A percentile compares a stretch with the other conserved stretches of the same genome.
phyloP scores from a whole-genome alignment of 2,329 filamentous ascomycete genomes.

The Colletotrichum spaethianum region DNA sequence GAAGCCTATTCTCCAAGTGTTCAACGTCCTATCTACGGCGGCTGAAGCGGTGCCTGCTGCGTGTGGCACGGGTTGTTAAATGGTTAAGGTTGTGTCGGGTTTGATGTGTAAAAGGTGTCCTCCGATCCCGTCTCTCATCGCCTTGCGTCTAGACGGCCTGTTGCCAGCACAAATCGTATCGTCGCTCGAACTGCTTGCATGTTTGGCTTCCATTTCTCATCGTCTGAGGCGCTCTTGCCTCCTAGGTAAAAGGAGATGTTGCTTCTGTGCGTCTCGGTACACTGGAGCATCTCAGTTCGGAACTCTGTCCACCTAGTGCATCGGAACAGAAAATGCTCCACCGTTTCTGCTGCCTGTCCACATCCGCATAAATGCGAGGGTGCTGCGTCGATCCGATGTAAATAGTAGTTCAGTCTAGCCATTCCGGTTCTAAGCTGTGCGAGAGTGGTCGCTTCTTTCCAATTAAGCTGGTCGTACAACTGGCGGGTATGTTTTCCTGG shows the following conservation, averaged over 20 bases:
- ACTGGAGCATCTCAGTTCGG: neutral
- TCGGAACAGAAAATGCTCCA: conserved; percentile 9
- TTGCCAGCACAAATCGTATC: neutral
- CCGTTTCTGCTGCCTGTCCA: conserved; percentile 45
- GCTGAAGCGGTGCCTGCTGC: no score
- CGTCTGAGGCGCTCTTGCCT: neutral
- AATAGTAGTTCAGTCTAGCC: conserved; percentile 41
- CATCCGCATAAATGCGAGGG: conserved; percentile 31
- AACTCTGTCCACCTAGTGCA: neutral
- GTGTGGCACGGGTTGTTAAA: no score
- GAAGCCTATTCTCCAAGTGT: no score
- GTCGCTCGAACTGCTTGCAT: neutral
- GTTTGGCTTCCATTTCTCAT: neutral
- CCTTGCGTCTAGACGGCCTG: no score
- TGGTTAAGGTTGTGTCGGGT: no score
- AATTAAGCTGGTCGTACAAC: conserved; percentile 42
- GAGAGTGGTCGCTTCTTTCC: conserved; percentile 43
- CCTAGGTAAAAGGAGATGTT: neutral
- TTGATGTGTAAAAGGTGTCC: no score
- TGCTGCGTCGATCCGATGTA: conserved; percentile 31
- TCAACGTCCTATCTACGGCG: no score
- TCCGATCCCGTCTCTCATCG: no score
- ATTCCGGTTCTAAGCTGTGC: conserved; percentile 43
- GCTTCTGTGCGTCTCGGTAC: neutral
- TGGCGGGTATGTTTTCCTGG: conserved; percentile 38